Conservation (phyloP, 2,329 filamentous ascomycete species). For the Penicillium sp. region DNA sequence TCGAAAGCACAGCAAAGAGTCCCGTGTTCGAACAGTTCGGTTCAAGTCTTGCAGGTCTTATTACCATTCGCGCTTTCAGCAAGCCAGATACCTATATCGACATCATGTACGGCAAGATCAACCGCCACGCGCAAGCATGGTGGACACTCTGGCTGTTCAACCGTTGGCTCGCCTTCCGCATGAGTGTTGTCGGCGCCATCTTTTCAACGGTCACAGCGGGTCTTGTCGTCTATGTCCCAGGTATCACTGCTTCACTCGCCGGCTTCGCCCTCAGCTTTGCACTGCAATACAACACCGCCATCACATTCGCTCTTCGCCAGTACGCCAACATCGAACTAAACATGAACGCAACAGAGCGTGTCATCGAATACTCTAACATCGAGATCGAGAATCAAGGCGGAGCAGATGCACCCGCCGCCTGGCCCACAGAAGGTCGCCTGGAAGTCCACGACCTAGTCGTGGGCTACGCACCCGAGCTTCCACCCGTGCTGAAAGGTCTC, state of each 20-base stretch:
- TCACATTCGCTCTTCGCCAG: constrained; percentile 67
- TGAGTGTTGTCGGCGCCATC: constrained; percentile 69
- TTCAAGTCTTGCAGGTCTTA: constrained; percentile 69
- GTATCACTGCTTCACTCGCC: constrained; percentile 69
- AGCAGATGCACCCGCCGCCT: constrained; percentile 27
- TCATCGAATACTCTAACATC: constrained; percentile 58
- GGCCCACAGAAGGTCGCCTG: constrained; percentile 62
- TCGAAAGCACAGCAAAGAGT: constrained; percentile 75
- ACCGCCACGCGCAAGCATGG: constrained; percentile 66
- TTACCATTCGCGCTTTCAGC: constrained; percentile 74
- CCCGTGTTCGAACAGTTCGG: constrained; percentile 81
- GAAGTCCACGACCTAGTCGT: constrained; percentile 74
- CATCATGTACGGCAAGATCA: constrained; percentile 70
- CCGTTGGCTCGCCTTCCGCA: constrained; percentile 74
- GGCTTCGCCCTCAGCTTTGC: constrained; percentile 77
- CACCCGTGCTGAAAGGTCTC: constrained; percentile 37
- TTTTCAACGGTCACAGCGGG: constrained; percentile 69
- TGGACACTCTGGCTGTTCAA: constrained; percentile 74
- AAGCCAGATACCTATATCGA: constrained; percentile 68
- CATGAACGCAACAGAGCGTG: constrained; percentile 39
- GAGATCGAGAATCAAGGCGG: constrained; percentile 30
- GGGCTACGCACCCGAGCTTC: constrained; percentile 69
- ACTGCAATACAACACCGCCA: constrained; percentile 66
- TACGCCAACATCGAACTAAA: constrained; percentile 70
- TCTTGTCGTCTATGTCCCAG: constrained; percentile 63